Evolutionary conservation across 306 rosid species (phyloP), one percentile per base, ranked within the genome.

Genomic region (Boehmeria nivea): DNA sequence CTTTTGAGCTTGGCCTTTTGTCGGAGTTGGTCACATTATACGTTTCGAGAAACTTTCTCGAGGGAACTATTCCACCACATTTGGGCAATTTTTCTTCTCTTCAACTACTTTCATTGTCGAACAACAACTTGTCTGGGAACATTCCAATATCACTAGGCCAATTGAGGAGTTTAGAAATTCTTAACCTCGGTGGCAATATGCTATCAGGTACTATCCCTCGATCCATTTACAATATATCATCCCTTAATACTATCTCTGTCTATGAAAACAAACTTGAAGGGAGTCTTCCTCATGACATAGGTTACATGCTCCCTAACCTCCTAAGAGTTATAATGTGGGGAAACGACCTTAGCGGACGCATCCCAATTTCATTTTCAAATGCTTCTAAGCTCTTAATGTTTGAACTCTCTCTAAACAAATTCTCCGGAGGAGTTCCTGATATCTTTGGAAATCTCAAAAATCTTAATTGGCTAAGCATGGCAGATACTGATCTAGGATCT

Each of bases 321-420:
- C 6, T 23, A 46, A n/a, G 6, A 17, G 11, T 60, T 16, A 9
- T 1, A 13, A 23, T 45, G 8, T 51, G 42, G 4, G 28, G n/a
- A 37, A 44, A 45, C 16, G 40, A 10, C 1, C 22, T 60, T n/a
- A 60, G 31, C 18, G 65, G 65, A 26, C 0, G 11, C 19, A 40
- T 65, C 19, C 70, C 70, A 13, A 24, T 12, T 21, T 54, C 70
- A 18, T 45, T 65, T 4, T 54, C 57, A 17, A 55, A 56, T 45
- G 57, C 39, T 7, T 33, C 70, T 33, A 65, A 36, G 5, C 63
- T 55, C 13, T 8, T 45, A 6, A 39, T 22, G 12, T 28, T 60
- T 2, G 51, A 58, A 13, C 5, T 40, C 9, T 13, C 27, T 17
- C 22, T 19, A 1, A 64, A 59, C 19, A 54, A 43, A 18, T 52